Base-by-base conservation (phyloP, 768 basidiomycete species). In the Rhodotorula babjevae region DNA sequence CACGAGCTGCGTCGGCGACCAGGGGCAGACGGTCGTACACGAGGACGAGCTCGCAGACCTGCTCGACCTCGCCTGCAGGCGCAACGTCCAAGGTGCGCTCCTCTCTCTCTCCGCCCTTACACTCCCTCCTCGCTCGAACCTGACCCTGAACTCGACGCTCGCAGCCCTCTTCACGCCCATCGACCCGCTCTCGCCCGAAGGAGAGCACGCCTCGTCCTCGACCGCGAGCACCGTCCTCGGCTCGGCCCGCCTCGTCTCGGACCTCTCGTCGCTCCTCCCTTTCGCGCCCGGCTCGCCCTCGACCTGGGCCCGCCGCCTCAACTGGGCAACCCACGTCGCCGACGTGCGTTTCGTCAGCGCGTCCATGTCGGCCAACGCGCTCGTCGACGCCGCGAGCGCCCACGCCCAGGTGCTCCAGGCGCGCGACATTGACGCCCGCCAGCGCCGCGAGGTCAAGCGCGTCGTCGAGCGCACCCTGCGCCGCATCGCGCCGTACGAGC, bases 101-200 rank as follows among this genome's bases (percentile, higher is more conserved):
- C 27, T 3, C 33, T 59, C 50, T 29, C 9, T 29, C 9, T 44
- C 36, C 2, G 0, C 25, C 7, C 14, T 5, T 14, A 23, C 27
- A 31, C 27, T 16, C 11, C 27, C 50, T 3, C 19, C 19, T 29
- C n/a, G n/a, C 18, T 23, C 60, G 29, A 16, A 29, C 47, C 33
- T n/a, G 42, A 3, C 36, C 10, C n/a, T n/a, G 14, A 42, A 14
- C 42, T 42, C 42, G 7, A 42, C 42, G 14, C 25, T 31, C 15
- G 2, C 68, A 76, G 75, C 75, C n/a, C 67, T 76, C 11, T 76
- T 76, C 65, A 76, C 75, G 1, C 75, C 75, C 27, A n/a, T 76
- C 57, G 69, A 73, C 56, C 69, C 63, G 0, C 56, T 63, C 25
- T 71, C 75, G 0, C 19, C 69, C 0, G 25, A 52, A 19, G 67